Conservation (phyloP, 2,329 filamentous ascomycete genomes). For the Cyphellophora attinorum region DNA sequence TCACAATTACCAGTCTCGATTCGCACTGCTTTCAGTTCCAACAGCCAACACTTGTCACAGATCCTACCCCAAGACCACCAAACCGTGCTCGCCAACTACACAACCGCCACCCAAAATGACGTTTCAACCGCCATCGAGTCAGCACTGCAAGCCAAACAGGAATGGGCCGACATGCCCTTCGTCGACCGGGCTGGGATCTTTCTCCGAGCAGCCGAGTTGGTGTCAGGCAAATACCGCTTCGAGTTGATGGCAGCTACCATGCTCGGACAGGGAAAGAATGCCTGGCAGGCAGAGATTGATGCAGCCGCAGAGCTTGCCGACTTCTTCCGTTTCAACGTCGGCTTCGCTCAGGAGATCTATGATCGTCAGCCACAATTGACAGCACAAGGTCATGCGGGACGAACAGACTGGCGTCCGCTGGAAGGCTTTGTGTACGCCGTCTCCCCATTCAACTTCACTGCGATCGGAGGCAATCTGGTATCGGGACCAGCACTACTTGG, state of each 20-base stretch:
- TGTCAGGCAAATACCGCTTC: slow-evolving; percentile 20
- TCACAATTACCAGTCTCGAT: slow-evolving; percentile 25
- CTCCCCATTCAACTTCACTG: slow-evolving; percentile 36
- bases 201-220: slow-evolving; percentile 24
- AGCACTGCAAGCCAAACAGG: slow-evolving; percentile 24
- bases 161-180: slow-evolving; percentile 26
- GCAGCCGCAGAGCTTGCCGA: slow-evolving; percentile 27
- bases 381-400: slow-evolving; percentile 10
- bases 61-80: slow-evolving; percentile 25
- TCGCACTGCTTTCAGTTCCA: slow-evolving; percentile 14
- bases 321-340: slow-evolving; percentile 27
- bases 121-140: slow-evolving; percentile 23
- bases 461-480: slow-evolving; percentile 29
- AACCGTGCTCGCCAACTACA: slow-evolving; percentile 27
- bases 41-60: slow-evolving; percentile 7
- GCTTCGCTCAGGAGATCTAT: slow-evolving; percentile 26
- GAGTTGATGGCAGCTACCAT: slow-evolving; percentile 31
- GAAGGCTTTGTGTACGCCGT: slow-evolving; percentile 35
- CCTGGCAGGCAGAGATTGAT: slow-evolving; percentile 31
- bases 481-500: slow-evolving; percentile 28
- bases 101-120: slow-evolving; percentile 23
- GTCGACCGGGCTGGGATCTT: slow-evolving; percentile 29
- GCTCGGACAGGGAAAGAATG: slow-evolving; percentile 33
- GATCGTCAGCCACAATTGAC: slow-evolving; percentile 26
- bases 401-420: slow-evolving; percentile 28